Conservation (phyloP, 2,329 filamentous ascomycete species). For the Shiraia sp. region DNA sequence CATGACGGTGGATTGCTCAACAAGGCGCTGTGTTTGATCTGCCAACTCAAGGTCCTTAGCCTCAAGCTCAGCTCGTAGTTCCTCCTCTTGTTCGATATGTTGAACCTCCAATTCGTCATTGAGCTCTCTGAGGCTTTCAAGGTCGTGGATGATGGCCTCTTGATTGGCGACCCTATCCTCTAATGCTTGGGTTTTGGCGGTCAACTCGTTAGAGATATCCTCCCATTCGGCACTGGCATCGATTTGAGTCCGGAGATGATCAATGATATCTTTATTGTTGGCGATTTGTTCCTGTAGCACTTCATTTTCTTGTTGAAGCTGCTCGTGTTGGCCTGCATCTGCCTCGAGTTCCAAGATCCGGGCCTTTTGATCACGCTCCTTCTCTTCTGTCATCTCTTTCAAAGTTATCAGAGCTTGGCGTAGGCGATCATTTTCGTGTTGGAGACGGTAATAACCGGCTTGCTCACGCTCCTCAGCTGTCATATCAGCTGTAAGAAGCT, state of each 20-base stretch:
- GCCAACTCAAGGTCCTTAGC: constrained; percentile 81
- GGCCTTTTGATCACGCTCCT: constrained; percentile 73
- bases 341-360: constrained; percentile 48
- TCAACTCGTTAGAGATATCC: constrained; percentile 91
- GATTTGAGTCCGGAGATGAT: constrained; percentile 87
- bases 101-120: constrained; percentile 94
- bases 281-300: constrained; percentile 72
- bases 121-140: constrained; percentile 87
- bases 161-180: constrained; percentile 83
- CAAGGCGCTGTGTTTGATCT: constrained; percentile 75
- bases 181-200: constrained; percentile 82
- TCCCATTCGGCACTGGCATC: constrained; percentile 87
- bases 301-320: constrained; percentile 63
- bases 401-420: constrained; percentile 82
- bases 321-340: constrained; percentile 37
- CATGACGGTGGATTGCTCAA: constrained; percentile 76
- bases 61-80: constrained; percentile 91
- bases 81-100: constrained; percentile 89
- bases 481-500: constrained; percentile 81
- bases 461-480: constrained; percentile 84
- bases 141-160: constrained; percentile 78
- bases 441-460: constrained; percentile 88
- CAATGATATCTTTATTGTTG: constrained; percentile 73
- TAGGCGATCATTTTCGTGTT: constrained; percentile 84
- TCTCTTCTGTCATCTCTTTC: constrained; percentile 83